These are phyloP conservation scores for Polygonum aviculare DNA, from an alignment of 148 eudicot species.

Conservation along the genomic window DNA sequence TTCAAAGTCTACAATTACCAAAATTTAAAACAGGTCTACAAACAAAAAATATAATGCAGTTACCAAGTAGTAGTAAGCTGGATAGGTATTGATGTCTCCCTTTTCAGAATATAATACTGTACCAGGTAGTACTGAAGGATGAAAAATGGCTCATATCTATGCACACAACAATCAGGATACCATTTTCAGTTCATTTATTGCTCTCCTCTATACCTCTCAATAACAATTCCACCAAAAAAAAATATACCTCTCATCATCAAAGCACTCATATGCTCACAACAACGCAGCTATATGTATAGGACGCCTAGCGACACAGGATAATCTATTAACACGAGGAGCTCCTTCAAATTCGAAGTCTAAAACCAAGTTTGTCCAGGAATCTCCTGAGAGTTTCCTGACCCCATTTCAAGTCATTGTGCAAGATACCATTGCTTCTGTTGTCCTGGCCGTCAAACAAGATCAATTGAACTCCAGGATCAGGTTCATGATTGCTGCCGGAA, in stretches of 20 bases:
- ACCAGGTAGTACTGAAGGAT: too few species aligned
- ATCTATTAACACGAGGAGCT: not conserved
- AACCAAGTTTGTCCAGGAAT: slow-evolving; percentile 1
- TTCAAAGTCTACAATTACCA: too few species aligned
- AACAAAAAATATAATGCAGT: too few species aligned
- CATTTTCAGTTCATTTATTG: not conserved
- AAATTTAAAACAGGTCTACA: too few species aligned
- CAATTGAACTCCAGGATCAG: not conserved
- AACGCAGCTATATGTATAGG: not conserved
- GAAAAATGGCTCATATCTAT: not conserved
- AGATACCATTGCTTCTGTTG: not conserved
- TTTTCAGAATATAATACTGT: too few species aligned
- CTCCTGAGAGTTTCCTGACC: slow-evolving; percentile 3
- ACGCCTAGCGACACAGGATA: not conserved
- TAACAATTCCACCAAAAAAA: too few species aligned
- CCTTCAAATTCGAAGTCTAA: not conserved
- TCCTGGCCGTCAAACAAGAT: not conserved
- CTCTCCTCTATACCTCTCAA: too few species aligned
- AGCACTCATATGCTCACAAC: not conserved
- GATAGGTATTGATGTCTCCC: too few species aligned
- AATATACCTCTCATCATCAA: too few species aligned
- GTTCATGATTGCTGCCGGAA: not conserved
- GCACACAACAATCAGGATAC: not conserved
- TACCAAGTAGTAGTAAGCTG: too few species aligned
- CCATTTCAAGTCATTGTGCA: not conserved